Base-by-base conservation (phyloP, 805 yeast genomes). In the Lipomyces yamanashiensis region DNA sequence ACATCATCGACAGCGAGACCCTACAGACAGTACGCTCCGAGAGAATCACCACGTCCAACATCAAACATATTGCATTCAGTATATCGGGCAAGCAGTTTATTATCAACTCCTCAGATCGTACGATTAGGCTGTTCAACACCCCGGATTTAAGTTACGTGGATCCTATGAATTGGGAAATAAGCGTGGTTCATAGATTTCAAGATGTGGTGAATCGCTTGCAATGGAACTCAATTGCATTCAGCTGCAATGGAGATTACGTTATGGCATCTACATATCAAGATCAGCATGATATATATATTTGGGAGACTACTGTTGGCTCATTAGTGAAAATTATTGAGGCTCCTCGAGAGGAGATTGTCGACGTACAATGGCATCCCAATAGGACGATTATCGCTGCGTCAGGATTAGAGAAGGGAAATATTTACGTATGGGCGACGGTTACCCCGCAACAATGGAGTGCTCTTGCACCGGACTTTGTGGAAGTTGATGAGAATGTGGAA, bases 361-460 rank as follows among this genome's bases (percentile, higher is more conserved):
- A 87, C 59, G 90, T 92, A 43, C 92, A 87, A 70, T 92, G 97
- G 96, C 90, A 92, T 74, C 86, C 84, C 62, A 79, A 84, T 55
- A 80, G 84, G 59, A 90, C 96, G 74, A 78, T 84, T 65, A 85
- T 93, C 40, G 88, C 88, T 9, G 88, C 96, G 17, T 89, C 90
- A 36, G 97, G 98, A 0, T 77, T 90, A 59, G 98, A 92, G 72
- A 68, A 89, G 39, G 98, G 98, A 0, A 80, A 85, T 44, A 82
- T 92, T 1, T 92, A 89, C 72, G 73, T 89, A 47, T 93, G 98
- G 97, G 84, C 88, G 55, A 82, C 90, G 9, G 83, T 84, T 45
- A 84, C 89, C 21, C 96, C 96, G 0, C 97, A 92, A 71, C 89
- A 90, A 76, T 92, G 98, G 98, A 88, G 96, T 75, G 96, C 98